A percentile compares a stretch with the other conserved stretches of the same genome.
Conservation (phyloP, 345 rosid species). For the Anastatica hierochuntica region DNA sequence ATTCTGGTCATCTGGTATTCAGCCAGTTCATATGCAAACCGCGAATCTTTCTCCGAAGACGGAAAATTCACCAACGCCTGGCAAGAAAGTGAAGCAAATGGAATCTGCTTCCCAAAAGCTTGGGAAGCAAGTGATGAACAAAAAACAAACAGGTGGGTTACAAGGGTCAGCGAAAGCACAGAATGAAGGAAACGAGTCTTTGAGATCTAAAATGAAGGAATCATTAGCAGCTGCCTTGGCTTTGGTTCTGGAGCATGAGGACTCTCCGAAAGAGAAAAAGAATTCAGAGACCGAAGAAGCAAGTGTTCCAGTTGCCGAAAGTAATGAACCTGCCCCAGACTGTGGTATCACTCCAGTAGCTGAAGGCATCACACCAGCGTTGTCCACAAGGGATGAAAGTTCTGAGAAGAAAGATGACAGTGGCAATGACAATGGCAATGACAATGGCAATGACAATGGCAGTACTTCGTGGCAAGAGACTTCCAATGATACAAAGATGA, state of each 20-base stretch:
- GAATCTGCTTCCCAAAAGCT: conserved; percentile 35
- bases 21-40: conserved; percentile 25
- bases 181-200: conserved; percentile 44
- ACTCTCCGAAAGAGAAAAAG: conserved; percentile 27
- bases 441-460: too few relatives aligned
- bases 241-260: conserved; percentile 41
- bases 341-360: conserved; percentile 21
- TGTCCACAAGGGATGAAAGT: conserved; percentile 15
- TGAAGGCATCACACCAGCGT: neutral
- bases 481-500: conserved; percentile 17
- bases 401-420: conserved; percentile 8
- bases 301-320: conserved; percentile 19
- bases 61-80: conserved; percentile 26
- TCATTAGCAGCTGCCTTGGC: conserved; percentile 79
- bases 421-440: too few relatives aligned
- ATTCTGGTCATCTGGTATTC: conserved; percentile 22
- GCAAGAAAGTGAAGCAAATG: conserved; percentile 32
- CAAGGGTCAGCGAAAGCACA: conserved; percentile 30
- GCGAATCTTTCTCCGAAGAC: conserved; percentile 22
- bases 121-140: conserved; percentile 30
- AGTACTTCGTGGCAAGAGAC: conserved; percentile 13
- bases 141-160: conserved; percentile 31
- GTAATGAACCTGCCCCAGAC: conserved; percentile 16
- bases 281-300: conserved; percentile 30
- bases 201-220: conserved; percentile 85